Percentiles rank a stretch among this genome's conserved stretches.
Evolutionary conservation across 306 rosid genomes (phyloP).

Genomic region (Lagenaria siceraria): DNA sequence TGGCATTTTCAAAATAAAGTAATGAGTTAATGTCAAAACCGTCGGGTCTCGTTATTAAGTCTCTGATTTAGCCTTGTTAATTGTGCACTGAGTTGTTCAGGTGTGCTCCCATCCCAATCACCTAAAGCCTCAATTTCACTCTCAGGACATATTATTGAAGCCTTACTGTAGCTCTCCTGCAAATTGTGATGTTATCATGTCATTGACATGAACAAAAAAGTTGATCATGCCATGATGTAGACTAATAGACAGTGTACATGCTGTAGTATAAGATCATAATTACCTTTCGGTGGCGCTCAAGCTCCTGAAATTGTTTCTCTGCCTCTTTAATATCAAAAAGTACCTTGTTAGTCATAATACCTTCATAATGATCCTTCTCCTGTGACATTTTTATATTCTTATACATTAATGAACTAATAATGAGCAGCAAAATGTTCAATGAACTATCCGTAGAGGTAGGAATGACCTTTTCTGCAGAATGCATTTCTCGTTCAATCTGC

Average conservation of each 20-base stretch:
- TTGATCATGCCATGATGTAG: background rate
- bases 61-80: constrained; percentile 42
- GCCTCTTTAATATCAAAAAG: constrained; percentile 40
- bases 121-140: constrained; percentile 49
- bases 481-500: constrained; percentile 40
- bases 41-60: constrained; percentile 52
- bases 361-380: constrained; percentile 62
- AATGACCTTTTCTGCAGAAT: constrained; percentile 41
- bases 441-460: background rate
- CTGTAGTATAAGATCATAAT: background rate
- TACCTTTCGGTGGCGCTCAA: constrained; percentile 41
- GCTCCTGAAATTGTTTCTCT: constrained; percentile 32
- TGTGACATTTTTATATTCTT: constrained; percentile 10
- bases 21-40: constrained; percentile 23
- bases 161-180: constrained; percentile 58
- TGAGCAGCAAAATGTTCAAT: background rate
- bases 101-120: constrained; percentile 52
- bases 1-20: constrained; percentile 7
- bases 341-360: constrained; percentile 51
- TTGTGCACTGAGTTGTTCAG: constrained; percentile 66
- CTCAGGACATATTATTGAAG: constrained; percentile 66
- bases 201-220: constrained; percentile 6
- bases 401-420: background rate
- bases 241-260: background rate
- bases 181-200: constrained; percentile 19